Percentiles rank a stretch among this genome's conserved stretches.
Evolutionary conservation across 176 grass and related monocot genomes (phyloP).

Genomic region (Cenchrus purpureus): DNA sequence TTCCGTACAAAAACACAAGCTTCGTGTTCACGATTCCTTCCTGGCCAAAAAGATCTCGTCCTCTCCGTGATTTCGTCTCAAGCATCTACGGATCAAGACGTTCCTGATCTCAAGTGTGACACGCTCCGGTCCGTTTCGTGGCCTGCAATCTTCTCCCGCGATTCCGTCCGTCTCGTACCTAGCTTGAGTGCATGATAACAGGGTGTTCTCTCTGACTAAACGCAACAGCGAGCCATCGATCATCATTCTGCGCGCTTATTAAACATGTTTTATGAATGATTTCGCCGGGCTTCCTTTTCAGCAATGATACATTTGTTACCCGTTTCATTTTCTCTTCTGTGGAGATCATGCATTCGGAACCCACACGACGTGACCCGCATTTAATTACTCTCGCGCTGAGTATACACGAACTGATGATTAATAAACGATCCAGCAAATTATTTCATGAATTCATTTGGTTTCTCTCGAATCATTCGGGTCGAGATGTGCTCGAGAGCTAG

Average conservation of each 20-base stretch:
- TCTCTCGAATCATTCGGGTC: neutral
- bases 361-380: constrained; percentile 37
- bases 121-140: neutral
- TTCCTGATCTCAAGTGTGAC: neutral
- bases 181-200: neutral
- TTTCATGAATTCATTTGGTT: neutral
- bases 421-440: constrained; percentile 13
- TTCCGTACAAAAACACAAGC: neutral
- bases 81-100: neutral
- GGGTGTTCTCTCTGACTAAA: neutral
- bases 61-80: constrained; percentile 2
- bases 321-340: constrained; percentile 13
- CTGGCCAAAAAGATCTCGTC: no score
- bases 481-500: neutral
- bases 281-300: constrained; percentile 35
- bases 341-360: neutral
- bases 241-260: neutral
- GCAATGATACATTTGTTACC: constrained; percentile 30
- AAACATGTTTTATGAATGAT: constrained; percentile 13
- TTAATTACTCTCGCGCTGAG: constrained; percentile 34
- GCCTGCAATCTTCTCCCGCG: neutral
- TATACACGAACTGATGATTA: neutral
- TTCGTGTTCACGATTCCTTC: neutral
- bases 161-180: neutral
- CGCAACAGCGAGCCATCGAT: neutral